Evolutionary conservation across 768 basidiomycete genomes (phyloP).

Genomic region (Epithele typhae): DNA sequence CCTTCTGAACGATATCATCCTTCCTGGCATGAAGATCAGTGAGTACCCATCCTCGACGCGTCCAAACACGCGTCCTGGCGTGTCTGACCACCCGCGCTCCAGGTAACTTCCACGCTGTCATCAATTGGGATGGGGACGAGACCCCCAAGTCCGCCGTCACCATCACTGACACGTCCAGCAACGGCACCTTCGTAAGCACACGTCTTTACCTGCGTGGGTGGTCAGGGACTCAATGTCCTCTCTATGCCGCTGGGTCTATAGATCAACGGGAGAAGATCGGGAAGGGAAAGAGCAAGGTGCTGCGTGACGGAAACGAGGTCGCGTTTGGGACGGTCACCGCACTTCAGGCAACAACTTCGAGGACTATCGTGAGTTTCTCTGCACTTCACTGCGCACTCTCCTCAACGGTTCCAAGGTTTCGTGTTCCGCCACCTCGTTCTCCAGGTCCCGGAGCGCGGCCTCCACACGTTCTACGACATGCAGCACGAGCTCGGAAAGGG

Average conservation of each 20-base stretch:
- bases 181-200: conserved; percentile 25
- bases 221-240: background rate
- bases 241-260: conserved; percentile 21
- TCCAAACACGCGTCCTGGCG: conserved; percentile 14
- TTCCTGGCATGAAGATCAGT: conserved; percentile 76
- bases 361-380: conserved; percentile 63
- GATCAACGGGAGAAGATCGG: conserved; percentile 71
- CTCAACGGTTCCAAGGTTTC: conserved; percentile 43
- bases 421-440: conserved; percentile 64
- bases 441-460: conserved; percentile 43
- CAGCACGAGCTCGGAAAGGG: conserved; percentile 79
- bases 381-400: background rate
- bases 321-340: conserved; percentile 65
- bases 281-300: conserved; percentile 46
- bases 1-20: conserved; percentile 42
- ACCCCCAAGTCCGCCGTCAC: conserved; percentile 37
- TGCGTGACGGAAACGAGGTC: conserved; percentile 82
- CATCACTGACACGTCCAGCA: conserved; percentile 59
- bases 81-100: conserved; percentile 8
- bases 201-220: background rate
- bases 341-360: conserved; percentile 45
- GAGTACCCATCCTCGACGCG: conserved; percentile 24
- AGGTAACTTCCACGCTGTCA: conserved; percentile 54
- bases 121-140: conserved; percentile 57
- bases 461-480: conserved; percentile 66